Conservation (phyloP, 1,139 yeast species). For the Protomyces macrosporus region DNA sequence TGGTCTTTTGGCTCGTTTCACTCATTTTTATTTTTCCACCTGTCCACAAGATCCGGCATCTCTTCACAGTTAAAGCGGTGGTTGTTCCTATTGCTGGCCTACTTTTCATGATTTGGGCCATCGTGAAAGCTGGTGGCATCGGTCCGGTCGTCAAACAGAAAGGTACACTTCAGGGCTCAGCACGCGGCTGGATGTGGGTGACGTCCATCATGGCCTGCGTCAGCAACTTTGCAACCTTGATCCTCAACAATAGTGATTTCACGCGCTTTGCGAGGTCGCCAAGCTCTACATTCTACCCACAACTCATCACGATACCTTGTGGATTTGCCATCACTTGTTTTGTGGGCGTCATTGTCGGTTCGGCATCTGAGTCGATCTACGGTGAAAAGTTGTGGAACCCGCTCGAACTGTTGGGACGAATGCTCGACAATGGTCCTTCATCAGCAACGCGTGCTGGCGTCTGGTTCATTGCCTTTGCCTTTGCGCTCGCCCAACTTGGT, state of each 20-base stretch:
- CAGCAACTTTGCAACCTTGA: constrained; percentile 44
- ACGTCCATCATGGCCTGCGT: constrained; percentile 39
- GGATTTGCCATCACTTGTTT: constrained; percentile 39
- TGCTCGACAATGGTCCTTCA: constrained; percentile 36
- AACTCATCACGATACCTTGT: constrained; percentile 39
- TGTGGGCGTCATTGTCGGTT: constrained; percentile 39
- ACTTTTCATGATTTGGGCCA: constrained; percentile 37
- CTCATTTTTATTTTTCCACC: constrained; percentile 38
- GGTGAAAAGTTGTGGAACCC: constrained; percentile 42
- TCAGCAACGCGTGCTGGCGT: constrained; percentile 51
- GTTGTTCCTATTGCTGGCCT: constrained; percentile 39
- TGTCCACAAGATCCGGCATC: constrained; percentile 40
- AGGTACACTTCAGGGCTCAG: constrained; percentile 35
- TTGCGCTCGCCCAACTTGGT: constrained; percentile 34
- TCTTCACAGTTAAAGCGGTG: constrained; percentile 40
- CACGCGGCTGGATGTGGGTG: constrained; percentile 39
- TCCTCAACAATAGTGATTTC: constrained; percentile 43
- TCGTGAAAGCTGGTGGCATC: constrained; percentile 38
- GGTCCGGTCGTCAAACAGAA: constrained; percentile 35
- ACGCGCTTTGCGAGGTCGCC: constrained; percentile 39
- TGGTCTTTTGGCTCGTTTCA: constrained; percentile 40
- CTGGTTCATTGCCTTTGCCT: constrained; percentile 41
- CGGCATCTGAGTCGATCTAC: constrained; percentile 40
- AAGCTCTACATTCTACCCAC: constrained; percentile 40
- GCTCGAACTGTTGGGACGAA: constrained; percentile 38